Evolutionary conservation across 2,329 filamentous ascomycete genomes (phyloP).

Genomic region (Ophiocordyceps sinensis): DNA sequence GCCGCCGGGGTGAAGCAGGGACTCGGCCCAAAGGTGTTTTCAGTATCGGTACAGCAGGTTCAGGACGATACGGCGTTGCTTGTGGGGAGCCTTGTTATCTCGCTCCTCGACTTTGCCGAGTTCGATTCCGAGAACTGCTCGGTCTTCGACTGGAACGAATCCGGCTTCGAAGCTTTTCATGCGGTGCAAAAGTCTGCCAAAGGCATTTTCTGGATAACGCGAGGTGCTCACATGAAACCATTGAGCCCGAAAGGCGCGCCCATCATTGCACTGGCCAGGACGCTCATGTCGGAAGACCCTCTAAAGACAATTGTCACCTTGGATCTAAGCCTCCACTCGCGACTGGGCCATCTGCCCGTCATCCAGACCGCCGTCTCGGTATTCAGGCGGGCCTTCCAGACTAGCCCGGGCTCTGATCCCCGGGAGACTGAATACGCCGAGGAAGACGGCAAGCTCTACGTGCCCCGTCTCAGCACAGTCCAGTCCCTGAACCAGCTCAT

Average conservation of each 20-base stretch:
- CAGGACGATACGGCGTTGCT: constrained; percentile 5
- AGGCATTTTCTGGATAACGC: constrained; percentile 33
- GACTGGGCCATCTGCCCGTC: constrained; percentile 5
- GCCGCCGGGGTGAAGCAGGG: neutral
- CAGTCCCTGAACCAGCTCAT: constrained; percentile 27
- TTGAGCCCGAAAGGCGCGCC: constrained; percentile 21
- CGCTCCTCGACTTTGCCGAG: constrained; percentile 28
- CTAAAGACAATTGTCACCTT: constrained; percentile 27
- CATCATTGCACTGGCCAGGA: constrained; percentile 30
- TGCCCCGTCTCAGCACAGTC: constrained; percentile 30
- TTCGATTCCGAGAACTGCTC: constrained; percentile 7
- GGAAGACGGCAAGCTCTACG: constrained; percentile 19
- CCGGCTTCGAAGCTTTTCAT: constrained; percentile 26
- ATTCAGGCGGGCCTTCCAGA: constrained; percentile 11
- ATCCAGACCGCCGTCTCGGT: constrained; percentile 10
- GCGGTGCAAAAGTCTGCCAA: constrained; percentile 20
- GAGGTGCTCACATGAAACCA: constrained; percentile 22
- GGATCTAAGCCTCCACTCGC: constrained; percentile 19
- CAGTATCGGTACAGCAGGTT: constrained; percentile 4
- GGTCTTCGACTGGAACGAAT: constrained; percentile 24
- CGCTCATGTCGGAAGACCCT: constrained; percentile 33
- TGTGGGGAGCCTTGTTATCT: constrained; percentile 22
- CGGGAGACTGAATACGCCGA: constrained; percentile 30
- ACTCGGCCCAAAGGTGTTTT: neutral
- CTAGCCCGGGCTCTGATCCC: constrained; percentile 4